Base-by-base conservation (phyloP, 1,139 yeast species). In the Schizosaccharomyces versatilis region DNA sequence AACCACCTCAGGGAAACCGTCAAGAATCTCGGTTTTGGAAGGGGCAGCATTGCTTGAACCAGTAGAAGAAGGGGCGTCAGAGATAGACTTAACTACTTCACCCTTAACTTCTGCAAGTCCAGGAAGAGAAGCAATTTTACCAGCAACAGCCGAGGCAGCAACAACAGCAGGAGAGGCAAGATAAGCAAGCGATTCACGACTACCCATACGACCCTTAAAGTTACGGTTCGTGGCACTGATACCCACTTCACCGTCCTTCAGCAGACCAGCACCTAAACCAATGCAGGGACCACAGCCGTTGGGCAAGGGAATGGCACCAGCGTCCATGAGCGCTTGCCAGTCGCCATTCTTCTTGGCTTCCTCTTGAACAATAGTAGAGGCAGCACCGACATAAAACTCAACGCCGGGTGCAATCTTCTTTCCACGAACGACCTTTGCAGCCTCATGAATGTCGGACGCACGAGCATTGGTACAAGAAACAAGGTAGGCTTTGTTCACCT, bases 241-340 rank as follows among this genome's bases (percentile, higher is more conserved):
- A 60, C 99, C 98, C 57, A 93, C 94, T 68, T 90, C 96, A 51
- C 98, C 98, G 52, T 85, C 90, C 68, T 90, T 80, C 62, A 90
- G 73, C 60, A 90, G 73, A 54, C 99, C 99, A 42, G 93, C 75
- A 59, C 99, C 99, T 57, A 90, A 75, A 51, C 99, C 99, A 65
- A 90, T 90, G 72, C 99, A 90, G 42, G 99, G 99, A 53, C 99
- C 99, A 71, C 99, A 90, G 32, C 99, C 99, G 17, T 98, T 95
- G 15, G 97, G 97, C 62, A 90, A 76, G 41, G 96, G 88, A 63
- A 72, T 84, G 57, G 96, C 95, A 54, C 99, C 99, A 12, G 97
- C 94, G 56, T 81, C 90, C 51, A 90, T 64, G 55, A 93, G 75
- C 40, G 78, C 79, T 63, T 86, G 76, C 98, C 99, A 93, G 10